These are phyloP conservation scores for Cercospora nicotianae DNA, from an alignment of 2,329 filamentous ascomycete species.

Conservation along the genomic window DNA sequence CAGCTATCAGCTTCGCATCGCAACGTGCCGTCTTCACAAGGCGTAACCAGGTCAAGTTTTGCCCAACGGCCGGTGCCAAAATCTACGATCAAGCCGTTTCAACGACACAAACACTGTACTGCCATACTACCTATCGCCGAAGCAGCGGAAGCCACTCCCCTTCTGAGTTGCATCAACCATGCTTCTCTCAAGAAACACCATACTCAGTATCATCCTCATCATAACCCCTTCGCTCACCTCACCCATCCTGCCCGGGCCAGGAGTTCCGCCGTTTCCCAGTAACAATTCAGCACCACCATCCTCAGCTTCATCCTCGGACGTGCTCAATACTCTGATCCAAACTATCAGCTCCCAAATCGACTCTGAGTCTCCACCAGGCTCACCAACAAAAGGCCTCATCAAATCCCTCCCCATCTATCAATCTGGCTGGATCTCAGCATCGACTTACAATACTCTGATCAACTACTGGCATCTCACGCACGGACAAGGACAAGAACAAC, in stretches of 20 bases:
- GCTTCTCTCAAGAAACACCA: background rate
- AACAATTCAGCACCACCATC: background rate
- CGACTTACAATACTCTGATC: conserved; percentile 65
- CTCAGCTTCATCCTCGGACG: background rate
- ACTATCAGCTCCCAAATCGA: background rate
- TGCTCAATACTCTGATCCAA: background rate
- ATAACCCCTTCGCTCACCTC: background rate
- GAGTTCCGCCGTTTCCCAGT: background rate
- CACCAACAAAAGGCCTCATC: background rate
- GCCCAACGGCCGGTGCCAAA: background rate
- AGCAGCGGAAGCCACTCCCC: background rate
- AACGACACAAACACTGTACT: background rate
- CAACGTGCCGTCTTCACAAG: background rate
- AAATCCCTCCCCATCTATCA: conserved; percentile 34
- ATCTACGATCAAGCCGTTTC: background rate
- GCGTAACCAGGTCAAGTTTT: background rate
- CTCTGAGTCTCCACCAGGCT: background rate
- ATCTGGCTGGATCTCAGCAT: conserved; percentile 64
- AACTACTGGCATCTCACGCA: conserved; percentile 58
- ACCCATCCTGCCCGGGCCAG: background rate
- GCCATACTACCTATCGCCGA: background rate
- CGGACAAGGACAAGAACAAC: background rate
- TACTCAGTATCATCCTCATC: background rate
- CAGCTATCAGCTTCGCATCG: background rate
- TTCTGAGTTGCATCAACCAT: background rate